phyloP scores from a whole-genome alignment of 164 flowering plant species.

The Stephania yunnanensis region DNA sequence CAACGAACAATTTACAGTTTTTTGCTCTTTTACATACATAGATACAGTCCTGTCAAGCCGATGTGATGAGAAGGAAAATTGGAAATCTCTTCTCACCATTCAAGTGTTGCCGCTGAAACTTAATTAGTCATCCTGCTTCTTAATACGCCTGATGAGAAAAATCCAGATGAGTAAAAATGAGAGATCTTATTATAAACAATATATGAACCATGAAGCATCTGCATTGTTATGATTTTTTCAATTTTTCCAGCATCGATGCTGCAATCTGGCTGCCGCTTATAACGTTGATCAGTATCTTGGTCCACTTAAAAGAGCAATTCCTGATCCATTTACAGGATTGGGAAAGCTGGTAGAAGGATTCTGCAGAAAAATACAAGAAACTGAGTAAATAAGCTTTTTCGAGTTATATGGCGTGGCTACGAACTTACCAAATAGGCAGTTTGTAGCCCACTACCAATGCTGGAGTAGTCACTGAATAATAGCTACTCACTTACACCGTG shows the following conservation, averaged over 20 bases:
- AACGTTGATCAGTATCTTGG: conserved; percentile 7
- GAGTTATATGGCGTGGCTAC: not conserved
- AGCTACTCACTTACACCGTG: not conserved
- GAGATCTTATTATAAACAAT: not conserved
- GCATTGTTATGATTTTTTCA: not conserved
- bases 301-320: conserved; percentile 33
- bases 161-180: not conserved
- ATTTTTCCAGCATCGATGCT: not conserved
- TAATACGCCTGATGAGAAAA: not conserved
- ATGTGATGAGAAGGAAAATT: not conserved
- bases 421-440: not conserved
- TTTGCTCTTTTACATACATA: not conserved
- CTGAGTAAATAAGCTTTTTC: not conserved
- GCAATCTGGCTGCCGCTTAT: not conserved
- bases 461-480: not conserved
- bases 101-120: not conserved
- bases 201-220: not conserved
- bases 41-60: not conserved
- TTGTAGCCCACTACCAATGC: not conserved
- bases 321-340: conserved; percentile 33
- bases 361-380: conserved; percentile 27
- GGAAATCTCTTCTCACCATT: conserved; percentile 7
- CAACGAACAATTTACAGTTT: not conserved
- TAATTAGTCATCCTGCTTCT: not conserved
- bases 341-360: conserved; percentile 34